Evolutionary conservation across 2,329 filamentous ascomycete species (phyloP).

Genomic region (Sclerotinia borealis): DNA sequence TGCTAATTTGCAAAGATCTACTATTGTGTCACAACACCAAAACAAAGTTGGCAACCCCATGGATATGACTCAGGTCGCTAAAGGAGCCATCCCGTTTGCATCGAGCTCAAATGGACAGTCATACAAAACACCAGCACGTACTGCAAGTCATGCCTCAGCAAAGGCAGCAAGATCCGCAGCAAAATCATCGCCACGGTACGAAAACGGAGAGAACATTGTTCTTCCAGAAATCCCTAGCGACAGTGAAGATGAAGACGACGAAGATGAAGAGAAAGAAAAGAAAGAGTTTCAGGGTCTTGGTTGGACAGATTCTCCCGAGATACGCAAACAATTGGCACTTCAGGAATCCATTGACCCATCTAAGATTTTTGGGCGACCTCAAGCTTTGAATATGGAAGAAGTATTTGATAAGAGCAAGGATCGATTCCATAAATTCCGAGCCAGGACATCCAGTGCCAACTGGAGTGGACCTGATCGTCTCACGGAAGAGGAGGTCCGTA

Average conservation of each 20-base stretch:
- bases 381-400: constrained; percentile 88
- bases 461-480: constrained; percentile 79
- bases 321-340: constrained; percentile 66
- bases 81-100: constrained; percentile 84
- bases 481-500: constrained; percentile 80
- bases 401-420: constrained; percentile 90
- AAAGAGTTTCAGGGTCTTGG: constrained; percentile 59
- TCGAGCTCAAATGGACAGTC: constrained; percentile 49
- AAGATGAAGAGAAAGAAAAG: constrained; percentile 46
- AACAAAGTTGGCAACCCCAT: constrained; percentile 61
- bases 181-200: constrained; percentile 75
- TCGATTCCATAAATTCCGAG: constrained; percentile 78
- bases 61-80: constrained; percentile 83
- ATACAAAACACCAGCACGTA: constrained; percentile 67
- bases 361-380: constrained; percentile 81
- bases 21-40: constrained; percentile 62
- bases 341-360: constrained; percentile 85
- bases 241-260: constrained; percentile 76
- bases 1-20: constrained; percentile 44
- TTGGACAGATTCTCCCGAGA: constrained; percentile 85
- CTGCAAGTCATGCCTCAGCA: constrained; percentile 35
- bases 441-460: constrained; percentile 88
- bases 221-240: constrained; percentile 95
- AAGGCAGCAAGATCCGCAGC: constrained; percentile 58
- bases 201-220: constrained; percentile 83